Evolutionary conservation across 306 rosid genomes (phyloP).

Genomic region (Vicia faba): DNA sequence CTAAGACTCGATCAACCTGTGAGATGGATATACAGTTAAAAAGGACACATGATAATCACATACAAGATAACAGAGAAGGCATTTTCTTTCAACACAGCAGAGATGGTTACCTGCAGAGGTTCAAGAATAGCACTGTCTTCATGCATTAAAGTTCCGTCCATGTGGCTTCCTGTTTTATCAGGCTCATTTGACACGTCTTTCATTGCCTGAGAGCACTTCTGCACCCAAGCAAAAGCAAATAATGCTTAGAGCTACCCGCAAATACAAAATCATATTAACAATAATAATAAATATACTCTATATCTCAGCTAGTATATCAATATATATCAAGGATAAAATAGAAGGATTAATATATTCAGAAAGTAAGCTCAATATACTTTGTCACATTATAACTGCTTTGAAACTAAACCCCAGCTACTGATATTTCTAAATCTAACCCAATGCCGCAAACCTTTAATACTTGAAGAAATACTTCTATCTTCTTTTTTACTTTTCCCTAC

Average conservation of each 20-base stretch:
- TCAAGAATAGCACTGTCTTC: conserved; percentile 50
- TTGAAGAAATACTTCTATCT: neutral
- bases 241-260: conserved; percentile 16
- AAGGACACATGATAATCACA: conserved; percentile 36
- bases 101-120: conserved; percentile 72
- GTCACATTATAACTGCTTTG: conserved; percentile 14
- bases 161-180: conserved; percentile 52
- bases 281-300: conserved; percentile 10
- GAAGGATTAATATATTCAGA: conserved; percentile 24
- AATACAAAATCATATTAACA: conserved; percentile 37
- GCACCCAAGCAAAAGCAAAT: conserved; percentile 47
- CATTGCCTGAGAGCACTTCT: conserved; percentile 59
- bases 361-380: neutral
- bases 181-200: conserved; percentile 45
- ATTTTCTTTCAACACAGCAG: conserved; percentile 35
- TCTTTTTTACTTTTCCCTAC: conserved; percentile 20
- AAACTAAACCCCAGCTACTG: conserved; percentile 18
- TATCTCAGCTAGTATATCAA: conserved; percentile 21
- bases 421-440: conserved; percentile 21
- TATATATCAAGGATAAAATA: conserved; percentile 22
- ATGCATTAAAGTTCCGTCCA: conserved; percentile 42
- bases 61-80: conserved; percentile 27
- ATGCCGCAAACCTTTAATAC: conserved; percentile 25
- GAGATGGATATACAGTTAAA: conserved; percentile 33
- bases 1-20: conserved; percentile 95